These are phyloP conservation scores for Picea glauca DNA, from an alignment of 75 land plant species.

Conservation along the genomic window DNA sequence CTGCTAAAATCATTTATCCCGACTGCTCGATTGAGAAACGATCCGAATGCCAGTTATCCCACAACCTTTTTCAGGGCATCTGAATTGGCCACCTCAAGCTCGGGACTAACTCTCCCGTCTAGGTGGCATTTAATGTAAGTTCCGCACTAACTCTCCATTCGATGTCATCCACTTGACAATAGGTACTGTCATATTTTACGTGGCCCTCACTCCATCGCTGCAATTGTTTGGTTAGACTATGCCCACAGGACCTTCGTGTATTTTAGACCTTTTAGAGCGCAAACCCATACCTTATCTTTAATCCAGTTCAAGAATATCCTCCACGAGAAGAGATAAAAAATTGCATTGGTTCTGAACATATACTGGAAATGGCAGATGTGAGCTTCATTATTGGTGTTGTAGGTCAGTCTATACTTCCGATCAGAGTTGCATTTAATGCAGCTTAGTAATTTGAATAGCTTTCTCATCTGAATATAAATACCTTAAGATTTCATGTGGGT, in stretches of 20 bases:
- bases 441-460: neutral
- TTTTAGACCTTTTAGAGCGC: neutral
- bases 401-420: neutral
- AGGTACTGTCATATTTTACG: neutral
- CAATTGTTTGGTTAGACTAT: neutral
- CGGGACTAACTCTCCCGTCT: no score
- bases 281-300: no score
- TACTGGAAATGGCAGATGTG: conserved; percentile 18
- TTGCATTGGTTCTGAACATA: neutral
- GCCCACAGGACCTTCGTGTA: neutral
- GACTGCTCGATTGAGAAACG: no score
- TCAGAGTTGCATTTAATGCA: neutral
- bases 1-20: no score
- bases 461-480: neutral
- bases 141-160: no score
- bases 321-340: no score
- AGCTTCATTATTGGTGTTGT: conserved; percentile 21
- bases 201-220: neutral
- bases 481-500: neutral
- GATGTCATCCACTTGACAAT: neutral
- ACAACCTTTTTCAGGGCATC: no score
- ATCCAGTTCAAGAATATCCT: no score
- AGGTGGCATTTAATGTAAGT: no score
- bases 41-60: no score
- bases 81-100: no score